Base-by-base conservation (phyloP, 2,329 filamentous ascomycete species). In the Colletotrichum sp. region DNA sequence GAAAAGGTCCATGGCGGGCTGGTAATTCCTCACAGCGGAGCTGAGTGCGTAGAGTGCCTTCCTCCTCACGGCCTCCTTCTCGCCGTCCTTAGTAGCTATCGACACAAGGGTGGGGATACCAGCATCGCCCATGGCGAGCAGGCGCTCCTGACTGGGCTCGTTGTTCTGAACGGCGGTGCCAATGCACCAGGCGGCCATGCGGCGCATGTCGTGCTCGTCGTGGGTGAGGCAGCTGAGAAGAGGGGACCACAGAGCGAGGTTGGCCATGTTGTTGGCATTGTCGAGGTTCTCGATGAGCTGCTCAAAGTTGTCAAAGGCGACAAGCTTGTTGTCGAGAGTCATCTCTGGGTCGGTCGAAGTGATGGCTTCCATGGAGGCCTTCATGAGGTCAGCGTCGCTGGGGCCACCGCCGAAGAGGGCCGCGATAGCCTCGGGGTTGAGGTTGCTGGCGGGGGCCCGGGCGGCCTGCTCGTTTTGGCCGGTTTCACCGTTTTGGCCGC, bases 91-190 rank as follows among this genome's bases (percentile, higher is more conserved):
- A 8, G 92, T 89, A 21, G 90, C 90, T 78, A 98, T 83, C 66
- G 89, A 88, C 10, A 95, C 92, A 26, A 99, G 89, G 36, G 86
- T 90, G 49, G 93, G 91, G 34, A 98, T 88, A 5, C 93, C 95
- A 39, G 68, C 68, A n/a, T 70, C 68, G 36, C 94, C 94, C 78
- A 89, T 85, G 44, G 88, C 89, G 30, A 91, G 79, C 71, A 92
- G 84, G 68, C 91, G 92, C 86, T 97, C 95, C 87, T 99, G 97
- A 67, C 92, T 93, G 83, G 93, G 94, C 80, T 91, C 90, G 85
- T 99, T 99, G 87, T 99, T 99, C 89, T 99, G 96, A 76, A 99
- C 97, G 12, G 97, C 96, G 8, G 96, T 98, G 67, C 95, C 95
- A 75, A 97, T 88, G 87, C 96, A 98, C 95, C 95, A 98, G n/a